Evolutionary conservation across 495 filamentous ascomycete species (phyloP).

Genomic region (Penicillium taxi): DNA sequence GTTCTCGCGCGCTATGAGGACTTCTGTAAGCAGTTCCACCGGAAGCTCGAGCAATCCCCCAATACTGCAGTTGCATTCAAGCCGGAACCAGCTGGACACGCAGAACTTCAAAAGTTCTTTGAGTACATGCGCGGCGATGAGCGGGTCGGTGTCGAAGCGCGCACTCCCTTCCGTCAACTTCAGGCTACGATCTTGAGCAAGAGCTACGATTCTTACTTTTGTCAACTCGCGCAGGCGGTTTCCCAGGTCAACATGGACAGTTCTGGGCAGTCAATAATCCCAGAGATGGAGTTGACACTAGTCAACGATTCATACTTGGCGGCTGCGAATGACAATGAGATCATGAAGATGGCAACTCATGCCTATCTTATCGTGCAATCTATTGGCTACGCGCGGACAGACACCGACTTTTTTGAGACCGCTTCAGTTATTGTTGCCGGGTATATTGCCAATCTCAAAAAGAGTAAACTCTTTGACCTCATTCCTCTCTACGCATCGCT

Average conservation of each 20-base stretch:
- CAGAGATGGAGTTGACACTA: slow-evolving; percentile 17
- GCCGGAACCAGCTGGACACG: slow-evolving; percentile 34
- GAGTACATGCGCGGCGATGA: slow-evolving; percentile 30
- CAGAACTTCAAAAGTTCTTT: slow-evolving; percentile 34
- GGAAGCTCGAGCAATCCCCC: slow-evolving; percentile 34
- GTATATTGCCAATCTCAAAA: slow-evolving; percentile 71
- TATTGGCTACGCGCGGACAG: slow-evolving; percentile 27
- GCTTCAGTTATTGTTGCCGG: slow-evolving; percentile 49
- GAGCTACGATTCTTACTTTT: slow-evolving; percentile 33
- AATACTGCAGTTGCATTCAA: slow-evolving; percentile 25
- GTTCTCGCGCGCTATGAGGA: slow-evolving; percentile 48
- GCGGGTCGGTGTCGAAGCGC: slow-evolving; percentile 30
- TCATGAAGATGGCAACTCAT: slow-evolving; percentile 39
- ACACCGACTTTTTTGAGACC: slow-evolving; percentile 25
- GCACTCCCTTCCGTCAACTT: slow-evolving; percentile 39
- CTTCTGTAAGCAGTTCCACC: slow-evolving; percentile 40
- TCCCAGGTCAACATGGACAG: slow-evolving; percentile 25
- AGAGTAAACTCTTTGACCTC: slow-evolving; percentile 59
- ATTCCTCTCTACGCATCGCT: slow-evolving; percentile 83
- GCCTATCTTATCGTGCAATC: slow-evolving; percentile 40
- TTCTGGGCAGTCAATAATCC: slow-evolving; percentile 23
- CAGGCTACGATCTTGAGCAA: slow-evolving; percentile 41
- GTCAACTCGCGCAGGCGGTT: slow-evolving; percentile 29
- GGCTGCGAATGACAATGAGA: slow-evolving; percentile 34
- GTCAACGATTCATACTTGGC: slow-evolving; percentile 33